phyloP scores from a whole-genome alignment of 495 filamentous ascomycete species.

The Podospora appendiculata region DNA sequence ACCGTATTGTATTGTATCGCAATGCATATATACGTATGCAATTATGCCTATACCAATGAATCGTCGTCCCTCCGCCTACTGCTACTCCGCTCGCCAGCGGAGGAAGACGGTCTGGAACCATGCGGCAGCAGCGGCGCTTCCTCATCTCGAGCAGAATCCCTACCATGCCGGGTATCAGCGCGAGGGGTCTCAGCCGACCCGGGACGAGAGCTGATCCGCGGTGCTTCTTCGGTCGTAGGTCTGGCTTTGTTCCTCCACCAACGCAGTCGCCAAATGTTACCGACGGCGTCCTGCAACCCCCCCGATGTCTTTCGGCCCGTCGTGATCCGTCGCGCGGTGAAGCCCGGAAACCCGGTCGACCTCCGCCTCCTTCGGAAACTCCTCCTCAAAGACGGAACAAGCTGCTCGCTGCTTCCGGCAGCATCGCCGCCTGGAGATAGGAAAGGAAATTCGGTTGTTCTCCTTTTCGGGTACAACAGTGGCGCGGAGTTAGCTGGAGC shows the following conservation, averaged over 20 bases:
- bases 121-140: no score
- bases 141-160: no score
- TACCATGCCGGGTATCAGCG: no score
- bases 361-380: constrained; percentile 35
- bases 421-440: constrained; percentile 10
- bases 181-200: no score
- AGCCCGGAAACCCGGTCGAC: constrained; percentile 47
- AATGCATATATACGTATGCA: no score
- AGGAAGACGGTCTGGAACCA: no score
- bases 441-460: constrained; percentile 20
- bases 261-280: constrained; percentile 28
- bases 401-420: constrained; percentile 6
- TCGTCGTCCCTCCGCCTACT: no score
- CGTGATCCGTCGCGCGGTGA: constrained; percentile 31
- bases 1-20: no score
- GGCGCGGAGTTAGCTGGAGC: constrained; percentile 20
- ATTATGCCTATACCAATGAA: no score
- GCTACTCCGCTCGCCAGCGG: no score
- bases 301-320: constrained; percentile 18
- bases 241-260: constrained; percentile 28
- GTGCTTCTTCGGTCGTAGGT: no score
- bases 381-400: constrained; percentile 10
- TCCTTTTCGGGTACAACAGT: constrained; percentile 15
- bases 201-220: no score
- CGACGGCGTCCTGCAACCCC: constrained; percentile 30